Evolutionary conservation across 2,329 filamentous ascomycete genomes (phyloP), one percentile per base, ranked within the genome.

Genomic region (Aspergillus viridinutans): DNA sequence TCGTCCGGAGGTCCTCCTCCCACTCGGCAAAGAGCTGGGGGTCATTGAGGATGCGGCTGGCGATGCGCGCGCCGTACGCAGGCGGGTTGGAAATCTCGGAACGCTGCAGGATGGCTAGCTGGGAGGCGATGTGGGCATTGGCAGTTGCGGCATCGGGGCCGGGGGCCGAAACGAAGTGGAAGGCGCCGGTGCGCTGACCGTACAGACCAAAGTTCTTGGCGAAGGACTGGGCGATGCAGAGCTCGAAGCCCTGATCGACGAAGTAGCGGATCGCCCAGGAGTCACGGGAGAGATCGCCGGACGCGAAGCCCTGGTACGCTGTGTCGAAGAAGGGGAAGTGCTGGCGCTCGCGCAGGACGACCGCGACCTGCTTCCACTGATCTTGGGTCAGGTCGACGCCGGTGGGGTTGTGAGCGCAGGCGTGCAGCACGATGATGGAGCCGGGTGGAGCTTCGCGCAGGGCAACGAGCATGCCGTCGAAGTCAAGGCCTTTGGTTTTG

Each of bases 271-370:
- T 88, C n/a, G 94, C 90, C 81, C 88, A 92, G 62, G 90, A 90
- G 74, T 99, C 94, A 59, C 86, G 85, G 66, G 83, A 81, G 21
- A 97, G 84, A 73, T 95, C 87, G 58, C 94, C 94, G 0, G 94
- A 96, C 3, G 94, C 94, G 73, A 99, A 99, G 56, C 94, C 93
- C 78, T 97, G 94, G 81, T 99, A 99, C 56, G 94, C 94, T 63
- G 86, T 90, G 81, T 99, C 94, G 78, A 99, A 97, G 85, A 99
- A 97, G 68, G 94, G 93, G 80, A 99, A 96, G 76, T 95, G 93
- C 62, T 85, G 85, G 78, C 89, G 91, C 69, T 85, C 76, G 67
- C 84, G 84, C 75, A 97, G 86, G 48, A 96, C 76, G 47, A 81
- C 75, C 53, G 93, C 92, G 60, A 99, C 86, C 78, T 95, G 84